A percentile compares a stretch with the other conserved stretches of the same genome.
Conservation (phyloP, 352 stramenopile genomes). For the Heterotrichella gracilis region DNA sequence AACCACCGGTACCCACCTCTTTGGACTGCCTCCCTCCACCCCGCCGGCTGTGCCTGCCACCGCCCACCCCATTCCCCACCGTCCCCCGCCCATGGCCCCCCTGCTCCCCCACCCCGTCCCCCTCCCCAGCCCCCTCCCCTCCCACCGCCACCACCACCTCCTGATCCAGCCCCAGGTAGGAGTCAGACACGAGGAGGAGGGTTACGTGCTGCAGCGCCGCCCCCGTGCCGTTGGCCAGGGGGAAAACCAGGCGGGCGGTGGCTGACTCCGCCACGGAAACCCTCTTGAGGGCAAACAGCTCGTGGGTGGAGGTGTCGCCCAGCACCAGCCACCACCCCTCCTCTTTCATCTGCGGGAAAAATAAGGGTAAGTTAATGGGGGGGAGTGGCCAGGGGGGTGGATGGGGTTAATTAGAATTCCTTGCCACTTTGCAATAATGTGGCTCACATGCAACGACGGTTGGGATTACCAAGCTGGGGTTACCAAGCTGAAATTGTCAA, state of each 20-base stretch:
- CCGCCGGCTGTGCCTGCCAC: too few species aligned
- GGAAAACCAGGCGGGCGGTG: too few species aligned
- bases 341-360: slow-evolving; percentile 16
- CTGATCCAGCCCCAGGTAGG: slow-evolving; percentile 15
- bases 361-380: too few species aligned
- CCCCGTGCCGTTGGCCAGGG: slow-evolving; percentile 11
- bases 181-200: slow-evolving; percentile 11
- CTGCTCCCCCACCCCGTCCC: too few species aligned
- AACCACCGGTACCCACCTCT: too few species aligned
- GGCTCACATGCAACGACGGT: background rate
- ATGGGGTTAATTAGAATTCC: background rate
- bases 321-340: slow-evolving; percentile 21
- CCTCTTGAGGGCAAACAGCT: slow-evolving; percentile 21
- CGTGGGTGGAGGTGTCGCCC: slow-evolving; percentile 16
- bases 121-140: too few species aligned
- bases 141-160: slow-evolving; percentile 9
- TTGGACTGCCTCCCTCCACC: too few species aligned
- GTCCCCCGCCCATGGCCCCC: too few species aligned
- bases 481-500: background rate
- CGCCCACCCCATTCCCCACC: too few species aligned
- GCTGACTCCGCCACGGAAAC: slow-evolving; percentile 15
- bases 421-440: background rate
- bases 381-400: too few species aligned
- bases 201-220: background rate
- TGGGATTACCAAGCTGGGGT: background rate